phyloP scores from a whole-genome alignment of 2,329 filamentous ascomycete species.

The Fusarium foetens region DNA sequence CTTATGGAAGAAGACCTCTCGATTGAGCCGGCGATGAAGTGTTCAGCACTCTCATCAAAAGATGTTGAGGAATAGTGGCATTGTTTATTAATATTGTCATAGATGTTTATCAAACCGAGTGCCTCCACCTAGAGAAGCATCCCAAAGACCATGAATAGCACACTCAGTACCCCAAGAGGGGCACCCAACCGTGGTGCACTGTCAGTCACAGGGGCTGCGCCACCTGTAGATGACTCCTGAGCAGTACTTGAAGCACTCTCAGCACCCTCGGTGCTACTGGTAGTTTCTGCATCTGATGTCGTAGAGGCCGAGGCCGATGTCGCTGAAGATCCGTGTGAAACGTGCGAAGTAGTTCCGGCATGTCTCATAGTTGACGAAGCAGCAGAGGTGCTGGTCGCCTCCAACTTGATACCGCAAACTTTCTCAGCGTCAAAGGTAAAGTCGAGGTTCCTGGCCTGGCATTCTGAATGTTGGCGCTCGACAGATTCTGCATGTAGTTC shows the following conservation, averaged over 20 bases:
- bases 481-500: background rate
- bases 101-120: background rate
- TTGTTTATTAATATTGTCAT: background rate
- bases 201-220: background rate
- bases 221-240: background rate
- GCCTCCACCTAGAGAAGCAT: background rate
- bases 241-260: background rate
- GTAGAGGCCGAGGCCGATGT: background rate
- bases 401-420: background rate
- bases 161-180: background rate
- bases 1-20: constrained; percentile 2
- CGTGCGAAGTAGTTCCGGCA: rapidly evolving
- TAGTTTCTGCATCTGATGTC: background rate
- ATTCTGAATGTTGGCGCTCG: background rate
- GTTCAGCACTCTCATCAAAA: no score
- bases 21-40: background rate
- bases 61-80: background rate
- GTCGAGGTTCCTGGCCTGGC: background rate
- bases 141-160: background rate
- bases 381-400: rapidly evolving
- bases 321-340: background rate
- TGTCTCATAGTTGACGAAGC: no score
- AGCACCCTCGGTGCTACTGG: background rate
- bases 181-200: background rate
- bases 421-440: constrained; percentile 3